Base-by-base conservation (phyloP, 768 basidiomycete genomes). In the Pulveroboletus sp. region DNA sequence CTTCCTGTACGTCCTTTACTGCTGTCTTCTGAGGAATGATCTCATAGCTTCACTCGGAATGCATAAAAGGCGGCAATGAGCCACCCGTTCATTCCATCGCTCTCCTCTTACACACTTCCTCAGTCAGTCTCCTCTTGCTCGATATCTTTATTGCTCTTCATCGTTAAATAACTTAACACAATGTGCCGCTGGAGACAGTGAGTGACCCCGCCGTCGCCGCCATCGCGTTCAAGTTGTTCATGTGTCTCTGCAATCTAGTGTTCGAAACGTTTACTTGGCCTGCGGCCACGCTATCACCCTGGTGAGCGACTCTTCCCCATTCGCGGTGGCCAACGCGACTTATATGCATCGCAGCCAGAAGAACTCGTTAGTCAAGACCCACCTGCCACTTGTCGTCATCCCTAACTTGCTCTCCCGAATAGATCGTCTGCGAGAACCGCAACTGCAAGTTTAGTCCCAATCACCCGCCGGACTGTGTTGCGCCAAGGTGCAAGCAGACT, bases 111-210 rank as follows among this genome's bases (percentile, higher is more conserved):
- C 40, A 2, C 27, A 42, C 19, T 37, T n/a, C 42, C 49, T 23
- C 50, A 31, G n/a, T 23, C 29, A 46, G 16, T 31, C 27, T n/a
- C 38, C 43, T 20, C 52, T 40, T 46, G 37, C 46, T 51, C 45
- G 33, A 48, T 46, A 40, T 9, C 31, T 31, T n/a, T 39, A 34
- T 29, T 44, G 2, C 39, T 27, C 34, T n/a, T 36, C 46, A 38
- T 37, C 40, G 13, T 34, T 24, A 34, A 24, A 14, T 33, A 36
- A 5, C 11, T 32, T 43, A 65, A n/a, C n/a, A n/a, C 29, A 14
- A 81, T 82, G 80, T 82, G 80, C 65, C 71, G 69, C 58, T 72
- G 67, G 60, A 77, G 80, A 68, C 78, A 74, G 80, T 82, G 57
- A 65, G 77, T 72, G 5, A 19, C 11, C 19, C 19, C 6, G 11